Conservation (phyloP, 805 yeast genomes). For the Spathaspora hagerdaliae region DNA sequence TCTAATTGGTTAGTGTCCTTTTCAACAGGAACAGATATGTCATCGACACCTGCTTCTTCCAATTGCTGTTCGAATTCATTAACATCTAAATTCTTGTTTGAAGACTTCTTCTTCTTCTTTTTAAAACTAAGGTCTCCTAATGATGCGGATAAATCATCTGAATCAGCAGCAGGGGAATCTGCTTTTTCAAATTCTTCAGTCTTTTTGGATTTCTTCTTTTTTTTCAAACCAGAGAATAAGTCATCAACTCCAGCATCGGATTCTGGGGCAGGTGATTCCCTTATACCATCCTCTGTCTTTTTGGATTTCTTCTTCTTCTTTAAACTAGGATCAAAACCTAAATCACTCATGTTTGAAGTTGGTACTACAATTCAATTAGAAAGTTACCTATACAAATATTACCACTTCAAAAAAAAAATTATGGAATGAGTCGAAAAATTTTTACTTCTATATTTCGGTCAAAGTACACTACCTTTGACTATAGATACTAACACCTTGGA, state of each 20-base stretch:
- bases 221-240: conserved; percentile 66
- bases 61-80: conserved; percentile 86
- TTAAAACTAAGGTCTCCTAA: conserved; percentile 45
- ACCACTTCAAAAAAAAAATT: neutral
- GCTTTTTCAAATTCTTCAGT: conserved; percentile 11
- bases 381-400: no score
- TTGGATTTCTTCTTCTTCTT: conserved; percentile 74
- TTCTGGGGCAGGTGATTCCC: conserved; percentile 2
- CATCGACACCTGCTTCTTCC: conserved; percentile 84
- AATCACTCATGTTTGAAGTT: conserved; percentile 33
- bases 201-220: conserved; percentile 64
- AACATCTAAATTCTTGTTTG: conserved; percentile 49
- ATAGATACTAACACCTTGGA: no score
- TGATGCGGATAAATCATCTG: conserved; percentile 30
- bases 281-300: conserved; percentile 14
- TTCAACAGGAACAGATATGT: conserved; percentile 24
- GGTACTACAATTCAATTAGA: no score
- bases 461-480: neutral
- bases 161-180: conserved; percentile 16
- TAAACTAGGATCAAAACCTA: conserved; percentile 71
- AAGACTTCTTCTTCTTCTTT: conserved; percentile 83
- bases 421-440: neutral
- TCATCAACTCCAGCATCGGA: conserved; percentile 44
- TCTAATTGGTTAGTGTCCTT: conserved; percentile 16
- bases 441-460: neutral